Evolutionary conservation across 2,329 filamentous ascomycete genomes (phyloP), one percentile per base, ranked within the genome.

Genomic region (Sclerotinia spermophila): DNA sequence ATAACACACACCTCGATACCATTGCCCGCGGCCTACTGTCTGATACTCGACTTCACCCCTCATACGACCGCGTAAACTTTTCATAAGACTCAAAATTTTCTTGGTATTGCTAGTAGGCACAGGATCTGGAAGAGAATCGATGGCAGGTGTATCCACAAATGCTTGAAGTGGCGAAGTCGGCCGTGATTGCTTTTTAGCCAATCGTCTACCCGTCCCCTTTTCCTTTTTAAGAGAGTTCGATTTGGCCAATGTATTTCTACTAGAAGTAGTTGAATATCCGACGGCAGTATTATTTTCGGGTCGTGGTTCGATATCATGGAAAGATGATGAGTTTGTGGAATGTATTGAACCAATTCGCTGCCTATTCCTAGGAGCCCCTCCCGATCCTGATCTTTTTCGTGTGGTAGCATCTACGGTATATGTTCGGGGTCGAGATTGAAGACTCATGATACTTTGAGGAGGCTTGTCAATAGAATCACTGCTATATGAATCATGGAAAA

Each of bases 31-130:
- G 21, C 84, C 83, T 51, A 88, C 87, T 58, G 84, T 84, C 75
- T 91, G 88, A 78, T 92, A 95, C 73, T 92, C 90, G 42, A 94
- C 84, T 74, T 90, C 89, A 70, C 92, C 92, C 76, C 89, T 89
- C 92, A 95, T 96, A 74, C 89, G 87, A 40, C 93, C 92, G 77
- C 90, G 91, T 10, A 93, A 82, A 35, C 86, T 89, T 79, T 90
- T 92, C 92, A 96, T 95, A 72, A 96, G 81, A 76, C 88, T 84
- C 68, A 94, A 82, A 38, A 95, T 86, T 77, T 89, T 91, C 75
- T 90, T 90, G 53, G 90, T 88, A 80, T 94, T 90, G 30, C 87
- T 85, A 5, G 89, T 89, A 48, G 86, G 85, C 64, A 90, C 82
- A 4, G 89, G 88, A 35, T 86, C 79, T 2, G 86, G 84, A 2